Conservation (phyloP, 2,329 filamentous ascomycete species). For the Colletotrichum endophyticum region DNA sequence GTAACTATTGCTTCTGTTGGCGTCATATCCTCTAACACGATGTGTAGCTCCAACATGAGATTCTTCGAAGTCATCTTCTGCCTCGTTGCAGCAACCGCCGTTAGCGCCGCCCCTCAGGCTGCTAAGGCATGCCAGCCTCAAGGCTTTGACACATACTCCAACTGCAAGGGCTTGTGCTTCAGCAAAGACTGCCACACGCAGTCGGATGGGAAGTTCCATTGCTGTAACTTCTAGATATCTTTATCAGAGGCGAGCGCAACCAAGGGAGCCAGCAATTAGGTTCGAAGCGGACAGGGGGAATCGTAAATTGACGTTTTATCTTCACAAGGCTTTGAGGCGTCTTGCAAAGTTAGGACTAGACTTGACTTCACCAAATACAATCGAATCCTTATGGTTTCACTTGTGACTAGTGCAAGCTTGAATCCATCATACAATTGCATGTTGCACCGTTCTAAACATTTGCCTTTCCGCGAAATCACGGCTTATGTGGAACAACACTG, state of each 20-base stretch:
- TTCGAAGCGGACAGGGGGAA: not conserved
- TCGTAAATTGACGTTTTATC: not conserved
- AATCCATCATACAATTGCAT: not conserved
- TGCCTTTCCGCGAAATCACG: not conserved
- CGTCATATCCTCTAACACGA: not conserved
- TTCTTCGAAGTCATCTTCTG: not conserved
- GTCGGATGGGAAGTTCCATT: not conserved
- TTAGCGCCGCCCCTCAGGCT: not conserved
- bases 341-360: not conserved
- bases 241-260: not conserved
- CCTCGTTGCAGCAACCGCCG: not conserved
- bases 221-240: not conserved
- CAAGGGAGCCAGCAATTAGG: not conserved
- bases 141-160: not conserved
- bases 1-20: rapidly evolving
- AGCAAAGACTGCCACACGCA: not conserved
- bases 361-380: not conserved
- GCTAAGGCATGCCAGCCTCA: not conserved
- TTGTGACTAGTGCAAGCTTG: not conserved
- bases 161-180: not conserved
- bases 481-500: rapidly evolving
- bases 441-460: not conserved
- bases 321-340: not conserved
- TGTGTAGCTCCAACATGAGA: not conserved
- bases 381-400: not conserved